Percentiles rank a stretch among this genome's conserved stretches.
These are phyloP conservation scores for Candida railenensis DNA, from an alignment of 805 yeast genomes.

Conservation along the genomic window DNA sequence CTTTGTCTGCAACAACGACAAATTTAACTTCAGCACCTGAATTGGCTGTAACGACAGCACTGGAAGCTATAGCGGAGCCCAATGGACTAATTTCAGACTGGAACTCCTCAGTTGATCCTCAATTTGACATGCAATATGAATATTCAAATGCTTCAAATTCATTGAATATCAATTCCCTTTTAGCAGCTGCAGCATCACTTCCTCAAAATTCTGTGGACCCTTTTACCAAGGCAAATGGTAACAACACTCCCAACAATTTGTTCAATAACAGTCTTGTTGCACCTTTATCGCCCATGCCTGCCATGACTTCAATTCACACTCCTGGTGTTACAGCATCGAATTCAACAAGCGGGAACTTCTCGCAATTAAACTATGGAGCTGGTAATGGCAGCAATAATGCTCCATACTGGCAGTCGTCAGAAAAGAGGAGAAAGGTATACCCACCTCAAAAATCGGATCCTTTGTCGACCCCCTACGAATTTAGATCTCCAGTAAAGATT, in stretches of 20 bases:
- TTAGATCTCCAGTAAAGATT: not conserved
- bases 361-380: not conserved
- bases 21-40: not conserved
- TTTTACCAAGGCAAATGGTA: not conserved
- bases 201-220: not conserved
- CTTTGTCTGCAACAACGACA: not conserved
- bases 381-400: not conserved
- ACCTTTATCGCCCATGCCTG: not conserved
- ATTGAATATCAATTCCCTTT: conserved; percentile 2
- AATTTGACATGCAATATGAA: conserved; percentile 1
- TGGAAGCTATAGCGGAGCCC: not conserved
- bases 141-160: not conserved
- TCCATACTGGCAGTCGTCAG: not conserved
- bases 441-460: not conserved
- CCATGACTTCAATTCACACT: not conserved
- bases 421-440: not conserved
- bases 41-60: not conserved
- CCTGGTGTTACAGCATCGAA: not conserved
- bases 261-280: not conserved
- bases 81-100: not conserved
- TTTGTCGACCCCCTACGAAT: not conserved
- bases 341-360: too few species aligned
- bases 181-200: not conserved
- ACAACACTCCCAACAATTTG: not conserved
- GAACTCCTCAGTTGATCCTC: not conserved